phyloP scores from a whole-genome alignment of 306 rosid species.

The Gleditsia sinensis region DNA sequence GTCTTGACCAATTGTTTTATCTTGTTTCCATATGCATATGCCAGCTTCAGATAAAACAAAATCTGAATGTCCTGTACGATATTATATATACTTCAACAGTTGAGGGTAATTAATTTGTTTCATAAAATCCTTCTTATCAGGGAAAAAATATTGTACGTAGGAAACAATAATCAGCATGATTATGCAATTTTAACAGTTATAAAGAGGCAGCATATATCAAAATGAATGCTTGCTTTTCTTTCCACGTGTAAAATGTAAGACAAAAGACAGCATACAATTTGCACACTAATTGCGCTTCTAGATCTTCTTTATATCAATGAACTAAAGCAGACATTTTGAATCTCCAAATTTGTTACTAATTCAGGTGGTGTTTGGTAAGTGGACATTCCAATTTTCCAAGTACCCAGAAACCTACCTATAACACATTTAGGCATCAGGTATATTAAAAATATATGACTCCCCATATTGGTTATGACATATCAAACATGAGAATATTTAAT shows the following conservation, averaged over 20 bases:
- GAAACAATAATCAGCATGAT: slow-evolving; percentile 3
- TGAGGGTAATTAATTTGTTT: slow-evolving; percentile 12
- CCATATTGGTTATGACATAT: neutral
- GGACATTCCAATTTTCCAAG: neutral
- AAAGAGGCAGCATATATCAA: neutral
- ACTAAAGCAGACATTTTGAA: slow-evolving; percentile 15
- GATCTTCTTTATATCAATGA: slow-evolving; percentile 21
- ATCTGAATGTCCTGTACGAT: neutral
- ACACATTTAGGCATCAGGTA: neutral
- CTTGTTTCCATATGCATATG: slow-evolving; percentile 6
- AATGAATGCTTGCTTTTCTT: neutral
- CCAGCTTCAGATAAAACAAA: slow-evolving; percentile 1
- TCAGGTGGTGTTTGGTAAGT: neutral
- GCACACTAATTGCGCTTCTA: neutral
- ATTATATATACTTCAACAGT: neutral
- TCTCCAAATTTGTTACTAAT: neutral
- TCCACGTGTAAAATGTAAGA: slow-evolving; percentile 6
- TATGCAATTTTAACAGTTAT: neutral
- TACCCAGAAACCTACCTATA: neutral
- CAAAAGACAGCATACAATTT: neutral
- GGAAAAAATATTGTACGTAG: neutral
- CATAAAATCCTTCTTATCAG: neutral
- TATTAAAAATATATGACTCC: neutral
- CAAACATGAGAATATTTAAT: neutral
- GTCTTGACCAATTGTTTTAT: neutral